Base-by-base conservation (phyloP, 164 flowering plant genomes). In the Aristolochia fimbriata region DNA sequence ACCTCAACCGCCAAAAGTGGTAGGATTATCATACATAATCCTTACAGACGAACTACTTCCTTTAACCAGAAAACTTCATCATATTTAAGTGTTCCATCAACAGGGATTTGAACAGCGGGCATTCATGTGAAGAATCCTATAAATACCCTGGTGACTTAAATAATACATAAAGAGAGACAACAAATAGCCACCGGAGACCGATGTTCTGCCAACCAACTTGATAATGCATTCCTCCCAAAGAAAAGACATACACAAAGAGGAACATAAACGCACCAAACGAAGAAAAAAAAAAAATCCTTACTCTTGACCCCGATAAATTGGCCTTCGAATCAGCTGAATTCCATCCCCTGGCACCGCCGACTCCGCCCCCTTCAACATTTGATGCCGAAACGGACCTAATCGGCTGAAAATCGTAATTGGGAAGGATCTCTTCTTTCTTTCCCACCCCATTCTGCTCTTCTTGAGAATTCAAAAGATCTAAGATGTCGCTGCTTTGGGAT, bases 401-500 rank as follows among this genome's bases (percentile, higher is more conserved):
- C 17, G 95, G 96, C 70, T 81, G 84, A 68, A 92, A 92, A 76
- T 88, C 96, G 65, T 88, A 92, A 68, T 74, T 88, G 20, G 98
- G 79, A 15, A 84, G 51, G 62, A 89, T 85, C 67, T 81, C 88
- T 1, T 89, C 96, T 60, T 75, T 72, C 63, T 78, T 64, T 24
- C 37, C 72, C 46, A n/a, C 61, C 17, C 56, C 62, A 56, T 31
- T 58, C 43, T 58, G 59, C 15, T 65, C 80, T 41, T 74, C 76
- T 37, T 67, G 75, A 49, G 65, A 51, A 20, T 66, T 79, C 68
- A 81, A 62, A 58, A 85, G 80, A 71, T 85, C 86, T 47, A 78
- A 76, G 66, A 86, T 72, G 51, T 83, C 88, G 65, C 63, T 46
- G 64, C 55, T 69, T 57, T 70, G 72, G 47, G 85, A 71, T 47